phyloP scores from a whole-genome alignment of 192 early-diverging fungal species.

The Podila minutissima region DNA sequence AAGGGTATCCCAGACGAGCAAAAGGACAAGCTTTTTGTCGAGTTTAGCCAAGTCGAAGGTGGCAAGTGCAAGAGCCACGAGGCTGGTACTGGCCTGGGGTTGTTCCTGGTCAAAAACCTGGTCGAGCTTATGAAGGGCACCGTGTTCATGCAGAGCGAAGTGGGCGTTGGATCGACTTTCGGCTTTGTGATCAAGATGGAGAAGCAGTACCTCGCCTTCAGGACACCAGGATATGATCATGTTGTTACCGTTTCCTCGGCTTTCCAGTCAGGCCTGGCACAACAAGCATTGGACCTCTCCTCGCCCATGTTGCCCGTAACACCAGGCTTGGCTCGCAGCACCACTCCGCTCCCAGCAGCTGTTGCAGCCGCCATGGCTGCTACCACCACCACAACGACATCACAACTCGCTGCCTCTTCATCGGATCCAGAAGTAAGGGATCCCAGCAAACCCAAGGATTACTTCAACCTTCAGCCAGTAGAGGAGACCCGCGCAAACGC shows the following conservation, averaged over 20 bases:
- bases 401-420: slow-evolving; percentile 12
- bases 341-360: slow-evolving; percentile 15
- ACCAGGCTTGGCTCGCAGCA: slow-evolving; percentile 43
- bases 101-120: slow-evolving; percentile 46
- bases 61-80: slow-evolving; percentile 47
- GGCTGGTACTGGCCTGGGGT: slow-evolving; percentile 42
- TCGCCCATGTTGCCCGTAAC: slow-evolving; percentile 42
- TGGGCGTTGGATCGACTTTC: slow-evolving; percentile 48
- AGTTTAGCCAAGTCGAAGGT: slow-evolving; percentile 48
- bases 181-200: slow-evolving; percentile 51
- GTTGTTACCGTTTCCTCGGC: slow-evolving; percentile 49
- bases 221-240: slow-evolving; percentile 47
- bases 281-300: slow-evolving; percentile 3
- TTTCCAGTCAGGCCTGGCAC: slow-evolving; percentile 11
- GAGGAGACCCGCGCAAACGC: slow-evolving; percentile 48
- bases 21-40: slow-evolving; percentile 51
- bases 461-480: slow-evolving; percentile 34
- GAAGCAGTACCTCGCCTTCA: slow-evolving; percentile 49
- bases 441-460: slow-evolving; percentile 27
- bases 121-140: slow-evolving; percentile 47
- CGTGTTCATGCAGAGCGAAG: slow-evolving; percentile 40
- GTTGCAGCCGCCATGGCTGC: neutral
- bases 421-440: slow-evolving; percentile 14
- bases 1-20: slow-evolving; percentile 43
- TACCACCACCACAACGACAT: neutral